Evolutionary conservation across 1,284 basidiomycete species (phyloP), one percentile per base, ranked within the genome.

Genomic region (Marasmius oreades): DNA sequence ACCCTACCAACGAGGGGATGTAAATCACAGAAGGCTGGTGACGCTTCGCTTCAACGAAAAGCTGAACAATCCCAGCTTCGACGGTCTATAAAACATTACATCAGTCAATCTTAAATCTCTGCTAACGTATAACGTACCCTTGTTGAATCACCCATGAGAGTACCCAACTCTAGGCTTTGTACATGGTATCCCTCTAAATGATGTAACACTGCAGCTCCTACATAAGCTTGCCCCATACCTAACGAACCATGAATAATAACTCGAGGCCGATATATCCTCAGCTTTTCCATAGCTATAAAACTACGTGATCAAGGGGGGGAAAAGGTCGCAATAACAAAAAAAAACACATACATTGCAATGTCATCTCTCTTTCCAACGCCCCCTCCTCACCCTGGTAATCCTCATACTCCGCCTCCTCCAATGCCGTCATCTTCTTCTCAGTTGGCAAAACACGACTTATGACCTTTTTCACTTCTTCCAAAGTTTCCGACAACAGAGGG

Each of bases 11-110:
- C 0, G 93, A 92, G 0, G 96, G 97, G 47, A 99, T 93, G 71
- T 95, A 99, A 51, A 99, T 82, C 43, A 99, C 88, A 0, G 94
- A 95, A 0, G 97, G 97, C 65, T 98, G 95, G 69, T 98, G 93
- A 28, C 97, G 86, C 70, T 98, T 98, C 0, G 97, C 97, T 70
- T 99, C 97, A 18, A 95, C 84, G 65, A 99, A 98, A n/a, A 98
- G 80, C 64, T 98, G 96, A 1, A 98, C 93, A 55, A 98, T 88
- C 2, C 92, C 88, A 1, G 96, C 92, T 73, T 99, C 97, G 2
- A 88, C 77, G 3, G 94, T 94, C 91, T 95, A 61, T n/a, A 54
- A 46, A 39, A 39, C 47, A 55, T n/a, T 5, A 48, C 31, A 46
- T 11, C 22, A 28, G n/a, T 24, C 53, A n/a, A 31, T 23, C 31